phyloP scores from a whole-genome alignment of 1,284 basidiomycete species.

The Ustilago crameri region DNA sequence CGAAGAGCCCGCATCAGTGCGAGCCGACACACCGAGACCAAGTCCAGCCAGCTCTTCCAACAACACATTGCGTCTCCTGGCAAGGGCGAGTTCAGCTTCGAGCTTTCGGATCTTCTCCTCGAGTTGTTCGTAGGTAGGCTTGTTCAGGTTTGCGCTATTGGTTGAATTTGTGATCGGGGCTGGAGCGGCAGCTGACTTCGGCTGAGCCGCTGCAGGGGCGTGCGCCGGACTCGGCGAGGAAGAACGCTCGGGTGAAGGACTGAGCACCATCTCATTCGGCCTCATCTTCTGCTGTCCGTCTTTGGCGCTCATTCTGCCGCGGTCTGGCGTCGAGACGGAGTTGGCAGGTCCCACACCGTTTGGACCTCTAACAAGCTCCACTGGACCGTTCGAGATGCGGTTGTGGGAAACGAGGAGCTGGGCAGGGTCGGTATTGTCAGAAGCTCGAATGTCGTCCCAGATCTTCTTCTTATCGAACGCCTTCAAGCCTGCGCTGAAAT shows the following conservation, averaged over 20 bases:
- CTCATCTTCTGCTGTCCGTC: conserved; percentile 46
- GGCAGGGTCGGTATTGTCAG: conserved; percentile 44
- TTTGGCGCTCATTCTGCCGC: conserved; percentile 27
- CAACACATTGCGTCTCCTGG: conserved; percentile 32
- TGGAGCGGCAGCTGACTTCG: not conserved
- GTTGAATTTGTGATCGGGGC: not conserved
- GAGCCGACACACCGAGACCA: conserved; percentile 24
- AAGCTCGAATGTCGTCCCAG: conserved; percentile 49
- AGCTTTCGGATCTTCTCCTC: conserved; percentile 36
- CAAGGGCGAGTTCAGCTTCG: conserved; percentile 42
- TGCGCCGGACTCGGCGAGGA: conserved; percentile 16
- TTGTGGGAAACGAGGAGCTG: conserved; percentile 42
- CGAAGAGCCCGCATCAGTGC: conserved; percentile 3
- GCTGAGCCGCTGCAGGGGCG: not conserved
- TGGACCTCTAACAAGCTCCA: conserved; percentile 32
- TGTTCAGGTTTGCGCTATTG: conserved; percentile 7
- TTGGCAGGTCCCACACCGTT: conserved; percentile 47
- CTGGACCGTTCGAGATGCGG: conserved; percentile 23
- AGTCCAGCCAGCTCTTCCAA: conserved; percentile 44
- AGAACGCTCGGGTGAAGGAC: conserved; percentile 30
- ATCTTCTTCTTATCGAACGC: conserved; percentile 52
- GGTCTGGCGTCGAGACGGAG: conserved; percentile 29
- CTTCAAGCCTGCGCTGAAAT: conserved; percentile 41
- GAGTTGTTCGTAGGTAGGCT: conserved; percentile 41
- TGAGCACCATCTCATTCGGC: conserved; percentile 43